A percentile compares a stretch with the other conserved stretches of the same genome.
phyloP scores from a whole-genome alignment of 305 asterid genomes.

The Fraxinus greggii region DNA sequence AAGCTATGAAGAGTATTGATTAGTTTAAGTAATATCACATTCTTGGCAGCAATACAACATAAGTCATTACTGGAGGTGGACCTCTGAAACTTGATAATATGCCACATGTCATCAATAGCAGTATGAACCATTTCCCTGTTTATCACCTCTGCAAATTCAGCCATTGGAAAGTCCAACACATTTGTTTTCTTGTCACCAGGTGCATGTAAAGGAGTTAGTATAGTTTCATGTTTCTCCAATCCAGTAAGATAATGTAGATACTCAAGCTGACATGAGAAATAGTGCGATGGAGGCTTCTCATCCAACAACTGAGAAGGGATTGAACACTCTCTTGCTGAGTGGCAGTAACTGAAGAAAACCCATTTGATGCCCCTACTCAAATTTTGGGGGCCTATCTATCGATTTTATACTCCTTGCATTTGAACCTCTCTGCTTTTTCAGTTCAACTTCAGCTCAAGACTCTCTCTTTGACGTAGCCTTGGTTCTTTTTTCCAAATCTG shows the following conservation, averaged over 20 bases:
- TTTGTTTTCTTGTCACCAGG: constrained; percentile 77
- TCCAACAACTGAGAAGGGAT: constrained; percentile 85
- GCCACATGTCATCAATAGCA: background rate
- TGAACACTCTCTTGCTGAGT: constrained; percentile 74
- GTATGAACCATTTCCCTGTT: background rate
- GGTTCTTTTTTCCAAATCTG: constrained; percentile 39
- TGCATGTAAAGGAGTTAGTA: constrained; percentile 84
- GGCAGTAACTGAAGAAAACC: constrained; percentile 50
- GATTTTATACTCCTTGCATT: constrained; percentile 54
- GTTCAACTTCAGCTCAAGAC: constrained; percentile 55
- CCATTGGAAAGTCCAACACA: constrained; percentile 90
- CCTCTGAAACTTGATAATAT: background rate
- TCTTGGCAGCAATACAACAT: too few relatives aligned
- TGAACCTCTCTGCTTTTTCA: constrained; percentile 59
- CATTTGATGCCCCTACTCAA: constrained; percentile 50
- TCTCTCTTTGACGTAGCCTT: constrained; percentile 33
- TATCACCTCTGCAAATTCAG: constrained; percentile 70
- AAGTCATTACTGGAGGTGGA: background rate
- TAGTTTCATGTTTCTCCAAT: constrained; percentile 81
- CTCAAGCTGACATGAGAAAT: constrained; percentile 92
- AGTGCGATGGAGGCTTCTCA: constrained; percentile 95
- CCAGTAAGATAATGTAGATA: constrained; percentile 86
- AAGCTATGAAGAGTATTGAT: too few relatives aligned
- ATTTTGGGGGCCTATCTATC: constrained; percentile 60
- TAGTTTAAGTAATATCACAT: too few relatives aligned